Base-by-base conservation (phyloP, 768 basidiomycete genomes). In the Amanita rimosa region DNA sequence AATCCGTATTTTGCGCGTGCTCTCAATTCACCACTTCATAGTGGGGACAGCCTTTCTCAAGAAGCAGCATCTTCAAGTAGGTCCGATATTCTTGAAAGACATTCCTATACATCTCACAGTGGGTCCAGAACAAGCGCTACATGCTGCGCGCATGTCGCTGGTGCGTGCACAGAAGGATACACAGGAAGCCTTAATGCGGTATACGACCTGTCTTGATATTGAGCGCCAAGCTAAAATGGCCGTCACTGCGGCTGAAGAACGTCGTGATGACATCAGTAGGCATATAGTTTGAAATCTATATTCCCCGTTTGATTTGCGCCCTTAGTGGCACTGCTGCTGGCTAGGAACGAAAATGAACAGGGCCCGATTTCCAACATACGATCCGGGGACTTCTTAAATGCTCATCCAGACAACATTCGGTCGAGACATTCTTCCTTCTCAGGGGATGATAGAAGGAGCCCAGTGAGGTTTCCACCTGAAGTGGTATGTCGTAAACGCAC, bases 131-230 rank as follows among this genome's bases (percentile, higher is more conserved):
- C 74, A 80, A 71, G 74, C 74, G 52, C 68, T 86, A 39, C 76
- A 79, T 61, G 75, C 72, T 44, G 74, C 80, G 16, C 79, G 82
- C 27, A 68, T 70, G 41, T 69, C 78, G 4, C 67, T 84, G n/a
- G 56, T 72, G 38, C 73, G 81, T 38, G 79, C 81, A 17, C 81
- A 82, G 57, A 78, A 81, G 57, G 82, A 84, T 44, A 80, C 82
- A 0, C 81, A 85, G 56, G 83, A 85, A 37, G 75, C 82, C 3
- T 83, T 85, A 57, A 70, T 79, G 59, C 67, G 76, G 44, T 86
- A 86, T 56, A 85, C 77, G 9, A 70, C 76, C 9, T 83, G 78
- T 62, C 67, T 85, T 14, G 83, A 86, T 56, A 65, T 75, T 9
- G 84, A 87, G 58, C 68, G 70, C 37, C 79, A 79, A 60, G 83